Evolutionary conservation across 2,329 filamentous ascomycete genomes (phyloP), one percentile per base, ranked within the genome.

Genomic region (Aspergillus intermedius): DNA sequence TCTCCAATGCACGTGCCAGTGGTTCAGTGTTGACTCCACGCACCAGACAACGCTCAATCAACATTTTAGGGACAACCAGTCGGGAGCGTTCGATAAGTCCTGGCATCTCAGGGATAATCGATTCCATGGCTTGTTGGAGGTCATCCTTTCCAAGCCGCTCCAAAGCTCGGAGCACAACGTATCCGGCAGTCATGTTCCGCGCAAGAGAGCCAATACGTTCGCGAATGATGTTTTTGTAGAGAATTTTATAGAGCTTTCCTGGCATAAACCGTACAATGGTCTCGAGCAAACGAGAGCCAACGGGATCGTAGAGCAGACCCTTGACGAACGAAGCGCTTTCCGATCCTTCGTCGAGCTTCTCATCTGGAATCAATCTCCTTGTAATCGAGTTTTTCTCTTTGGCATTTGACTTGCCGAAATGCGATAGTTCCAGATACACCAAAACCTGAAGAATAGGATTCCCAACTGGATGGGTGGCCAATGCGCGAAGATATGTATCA

Each of bases 371-470:
- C 1, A 98, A 79, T 53, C 82, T 83, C 50, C 82, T 83, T 9
- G 95, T 78, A 9, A 97, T 80, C 0, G 86, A 82, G 39, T 78
- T 80, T 5, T 80, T 72, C 53, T 87, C 80, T 54, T 82, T 82
- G 3, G 77, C 79, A 53, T 82, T 82, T 47, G 79, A 76, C 56
- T 88, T 86, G 45, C 81, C 81, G 55, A 86, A 86, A 50, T 87
- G 76, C 0, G 83, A 79, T 43, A 97, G 80, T 62, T 98, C 93
- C 13, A 98, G 76, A 62, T 91, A 88, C 3, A 98, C 74, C 25
- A 98, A 75, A 1, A 97, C 78, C 65, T 97, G 93, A n/a, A 98
- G 77, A 0, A 90, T 87, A 0, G 93, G 93, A 61, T 95, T 96
- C 43, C 90, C 93, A 1, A 91, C 87, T 4, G 88, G 88, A 61